Conservation (phyloP, 192 early-diverging fungal species). For the Podila epicladia region DNA sequence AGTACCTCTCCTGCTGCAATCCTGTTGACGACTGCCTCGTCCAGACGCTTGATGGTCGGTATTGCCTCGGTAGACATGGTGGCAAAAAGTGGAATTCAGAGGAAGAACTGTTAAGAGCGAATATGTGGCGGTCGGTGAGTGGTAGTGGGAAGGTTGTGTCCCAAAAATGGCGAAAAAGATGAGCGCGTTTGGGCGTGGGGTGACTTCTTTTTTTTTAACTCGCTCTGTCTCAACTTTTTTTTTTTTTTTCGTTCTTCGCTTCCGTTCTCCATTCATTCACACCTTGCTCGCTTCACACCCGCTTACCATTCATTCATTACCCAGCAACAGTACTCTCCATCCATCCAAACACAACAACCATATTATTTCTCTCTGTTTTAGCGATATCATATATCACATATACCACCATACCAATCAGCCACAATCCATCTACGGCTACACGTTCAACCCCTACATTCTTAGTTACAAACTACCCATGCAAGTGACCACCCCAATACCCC, state of each 20-base stretch:
- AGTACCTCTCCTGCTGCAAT: conserved; percentile 96
- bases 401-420: background rate
- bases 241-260: too few relatives aligned
- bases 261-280: background rate
- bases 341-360: background rate
- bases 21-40: conserved; percentile 90
- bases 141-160: too few relatives aligned
- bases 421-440: background rate
- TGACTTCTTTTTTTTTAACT: background rate
- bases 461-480: conserved; percentile 16
- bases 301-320: background rate
- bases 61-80: background rate
- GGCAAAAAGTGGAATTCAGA: too few relatives aligned
- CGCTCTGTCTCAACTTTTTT: background rate
- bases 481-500: conserved; percentile 42
- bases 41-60: conserved; percentile 78
- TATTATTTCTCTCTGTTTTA: background rate
- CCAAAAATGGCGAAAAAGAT: too few relatives aligned
- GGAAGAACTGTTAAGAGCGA: too few relatives aligned
- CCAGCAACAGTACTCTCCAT: background rate
- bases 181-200: too few relatives aligned
- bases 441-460: background rate
- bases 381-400: background rate
- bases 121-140: too few relatives aligned
- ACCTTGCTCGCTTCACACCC: background rate